Conservation (phyloP, 768 basidiomycete genomes). For the Coprinellus micaceus region DNA sequence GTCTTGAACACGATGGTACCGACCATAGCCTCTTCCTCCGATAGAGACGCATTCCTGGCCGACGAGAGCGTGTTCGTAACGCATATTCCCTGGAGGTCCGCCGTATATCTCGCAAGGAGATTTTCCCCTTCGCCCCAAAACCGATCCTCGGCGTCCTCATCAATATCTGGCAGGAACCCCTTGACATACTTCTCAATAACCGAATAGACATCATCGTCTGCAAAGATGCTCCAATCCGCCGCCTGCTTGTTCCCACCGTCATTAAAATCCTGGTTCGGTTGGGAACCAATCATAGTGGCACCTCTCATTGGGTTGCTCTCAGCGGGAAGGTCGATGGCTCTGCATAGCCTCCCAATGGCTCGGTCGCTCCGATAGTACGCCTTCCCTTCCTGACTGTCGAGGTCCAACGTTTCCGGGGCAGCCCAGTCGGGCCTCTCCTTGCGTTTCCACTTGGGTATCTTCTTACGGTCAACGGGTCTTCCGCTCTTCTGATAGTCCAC, state of each 20-base stretch:
- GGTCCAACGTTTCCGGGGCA: slow-evolving; percentile 51
- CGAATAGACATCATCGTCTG: slow-evolving; percentile 2
- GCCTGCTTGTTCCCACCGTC: neutral
- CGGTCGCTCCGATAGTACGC: slow-evolving; percentile 48
- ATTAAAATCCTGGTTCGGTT: too few species aligned
- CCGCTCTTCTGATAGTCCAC: slow-evolving; percentile 67
- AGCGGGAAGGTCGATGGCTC: slow-evolving; percentile 53
- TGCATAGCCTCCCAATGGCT: slow-evolving; percentile 61
- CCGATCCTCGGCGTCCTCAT: slow-evolving; percentile 17
- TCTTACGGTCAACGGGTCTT: slow-evolving; percentile 34
- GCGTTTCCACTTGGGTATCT: slow-evolving; percentile 43
- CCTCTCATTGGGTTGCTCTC: slow-evolving; percentile 12
- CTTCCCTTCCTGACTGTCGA: neutral
- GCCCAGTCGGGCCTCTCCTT: slow-evolving; percentile 56
- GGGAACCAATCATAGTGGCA: slow-evolving; percentile 1
- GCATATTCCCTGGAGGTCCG: slow-evolving; percentile 48
- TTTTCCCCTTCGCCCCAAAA: slow-evolving; percentile 26
- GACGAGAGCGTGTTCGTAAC: slow-evolving; percentile 43
- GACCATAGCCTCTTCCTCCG: slow-evolving; percentile 61
- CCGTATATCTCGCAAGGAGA: slow-evolving; percentile 40
- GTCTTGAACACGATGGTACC: slow-evolving; percentile 68
- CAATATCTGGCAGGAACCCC: slow-evolving; percentile 25
- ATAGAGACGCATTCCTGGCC: slow-evolving; percentile 37
- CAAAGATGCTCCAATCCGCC: neutral
- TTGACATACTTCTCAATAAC: slow-evolving; percentile 25